Percentiles rank a stretch among this genome's conserved stretches.
Conservation (phyloP, 2,329 filamentous ascomycete species). For the Colletotrichum echinochloae region DNA sequence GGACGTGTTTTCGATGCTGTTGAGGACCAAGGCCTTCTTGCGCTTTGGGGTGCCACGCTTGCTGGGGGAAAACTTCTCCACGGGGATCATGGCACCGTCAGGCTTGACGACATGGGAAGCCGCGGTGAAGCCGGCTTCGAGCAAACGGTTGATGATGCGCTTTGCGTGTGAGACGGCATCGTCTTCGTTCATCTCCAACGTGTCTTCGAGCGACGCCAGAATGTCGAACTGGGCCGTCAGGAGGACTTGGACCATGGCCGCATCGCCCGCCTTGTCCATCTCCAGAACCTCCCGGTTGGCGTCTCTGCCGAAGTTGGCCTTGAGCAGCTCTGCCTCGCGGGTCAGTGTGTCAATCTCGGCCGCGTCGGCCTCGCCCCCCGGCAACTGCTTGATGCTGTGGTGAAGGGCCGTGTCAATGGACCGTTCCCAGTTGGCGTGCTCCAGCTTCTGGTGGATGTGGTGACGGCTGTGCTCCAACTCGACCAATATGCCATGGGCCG, state of each 20-base stretch:
- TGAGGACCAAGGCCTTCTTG: slow-evolving; percentile 64
- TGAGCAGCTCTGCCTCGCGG: slow-evolving; percentile 88
- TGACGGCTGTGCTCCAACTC: slow-evolving; percentile 92
- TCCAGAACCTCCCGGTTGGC: slow-evolving; percentile 82
- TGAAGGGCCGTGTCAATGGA: slow-evolving; percentile 88
- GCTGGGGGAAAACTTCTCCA: slow-evolving; percentile 77
- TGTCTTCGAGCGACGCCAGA: slow-evolving; percentile 83
- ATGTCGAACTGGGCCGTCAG: slow-evolving; percentile 94
- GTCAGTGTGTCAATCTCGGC: slow-evolving; percentile 78
- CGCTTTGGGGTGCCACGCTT: slow-evolving; percentile 83
- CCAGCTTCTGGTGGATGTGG: slow-evolving; percentile 87
- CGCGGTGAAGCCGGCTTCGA: slow-evolving; percentile 80
- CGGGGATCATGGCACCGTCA: slow-evolving; percentile 73
- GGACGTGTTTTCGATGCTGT: slow-evolving; percentile 55
- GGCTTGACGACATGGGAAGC: slow-evolving; percentile 90
- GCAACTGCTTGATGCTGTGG: slow-evolving; percentile 84
- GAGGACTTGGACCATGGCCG: slow-evolving; percentile 82
- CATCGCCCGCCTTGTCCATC: slow-evolving; percentile 84
- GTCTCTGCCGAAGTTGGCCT: slow-evolving; percentile 84
- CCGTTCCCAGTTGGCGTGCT: slow-evolving; percentile 87
- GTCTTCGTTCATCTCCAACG: slow-evolving; percentile 83
- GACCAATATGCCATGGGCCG: slow-evolving; percentile 86
- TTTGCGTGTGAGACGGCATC: slow-evolving; percentile 86
- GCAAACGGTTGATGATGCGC: slow-evolving; percentile 79
- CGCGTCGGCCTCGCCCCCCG: slow-evolving; percentile 74